Conservation (phyloP, 805 yeast genomes). For the Lachancea sp. region DNA sequence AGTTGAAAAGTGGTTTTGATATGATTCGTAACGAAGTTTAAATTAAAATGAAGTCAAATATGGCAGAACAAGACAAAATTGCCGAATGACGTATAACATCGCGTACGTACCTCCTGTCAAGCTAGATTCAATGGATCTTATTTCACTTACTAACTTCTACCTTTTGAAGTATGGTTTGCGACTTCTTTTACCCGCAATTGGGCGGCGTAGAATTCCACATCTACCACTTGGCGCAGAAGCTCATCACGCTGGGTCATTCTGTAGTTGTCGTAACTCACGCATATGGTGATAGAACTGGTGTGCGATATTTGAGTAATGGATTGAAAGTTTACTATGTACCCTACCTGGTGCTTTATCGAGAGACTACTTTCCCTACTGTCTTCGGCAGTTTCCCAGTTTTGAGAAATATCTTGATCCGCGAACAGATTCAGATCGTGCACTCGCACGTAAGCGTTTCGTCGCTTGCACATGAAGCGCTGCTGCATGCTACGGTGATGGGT, state of each 20-base stretch:
- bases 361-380: slow-evolving; percentile 82
- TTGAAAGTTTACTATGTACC: slow-evolving; percentile 91
- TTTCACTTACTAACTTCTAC: not conserved
- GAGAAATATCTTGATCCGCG: slow-evolving; percentile 80
- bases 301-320: slow-evolving; percentile 81
- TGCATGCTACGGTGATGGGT: slow-evolving; percentile 94
- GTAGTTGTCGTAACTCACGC: slow-evolving; percentile 86
- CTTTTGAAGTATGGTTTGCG: slow-evolving; percentile 68
- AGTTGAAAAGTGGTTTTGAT: not conserved
- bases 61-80: not conserved
- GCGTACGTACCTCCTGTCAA: slow-evolving; percentile 18
- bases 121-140: not conserved
- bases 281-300: slow-evolving; percentile 75
- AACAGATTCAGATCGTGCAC: slow-evolving; percentile 81
- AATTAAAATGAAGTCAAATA: no score
- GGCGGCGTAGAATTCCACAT: slow-evolving; percentile 98
- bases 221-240: slow-evolving; percentile 79
- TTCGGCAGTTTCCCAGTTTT: slow-evolving; percentile 82
- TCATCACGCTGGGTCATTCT: slow-evolving; percentile 74
- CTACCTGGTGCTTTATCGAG: slow-evolving; percentile 68
- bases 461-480: slow-evolving; percentile 80
- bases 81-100: slow-evolving; percentile 26
- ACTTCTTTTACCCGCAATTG: slow-evolving; percentile 95
- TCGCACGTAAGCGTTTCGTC: slow-evolving; percentile 91
- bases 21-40: no score